Conservation (phyloP, 495 filamentous ascomycete genomes). For the Pseudoneurospora amorphoporcata region DNA sequence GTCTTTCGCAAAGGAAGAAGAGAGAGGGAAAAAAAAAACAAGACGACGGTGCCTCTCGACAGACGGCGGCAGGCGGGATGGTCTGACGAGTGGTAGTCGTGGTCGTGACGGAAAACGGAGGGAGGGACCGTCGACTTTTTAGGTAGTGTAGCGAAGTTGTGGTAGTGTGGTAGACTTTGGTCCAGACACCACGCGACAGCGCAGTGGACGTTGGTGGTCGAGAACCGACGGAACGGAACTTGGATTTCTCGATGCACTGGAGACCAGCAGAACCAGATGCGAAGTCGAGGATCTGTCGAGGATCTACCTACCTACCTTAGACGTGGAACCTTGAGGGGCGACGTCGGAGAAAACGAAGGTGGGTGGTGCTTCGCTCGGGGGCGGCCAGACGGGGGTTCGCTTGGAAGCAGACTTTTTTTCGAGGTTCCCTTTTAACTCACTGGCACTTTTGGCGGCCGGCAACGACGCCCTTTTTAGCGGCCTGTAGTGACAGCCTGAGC, state of each 20-base stretch:
- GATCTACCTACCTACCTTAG: not conserved
- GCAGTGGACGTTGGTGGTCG: not conserved
- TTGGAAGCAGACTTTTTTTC: not conserved
- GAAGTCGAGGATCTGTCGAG: not conserved
- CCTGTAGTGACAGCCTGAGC: not conserved
- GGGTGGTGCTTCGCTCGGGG: not conserved
- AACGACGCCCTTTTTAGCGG: not conserved
- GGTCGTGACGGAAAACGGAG: not conserved
- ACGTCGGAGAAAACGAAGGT: not conserved
- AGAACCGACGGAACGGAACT: not conserved
- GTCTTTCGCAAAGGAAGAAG: not conserved
- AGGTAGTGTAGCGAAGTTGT: not conserved
- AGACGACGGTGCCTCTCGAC: not conserved
- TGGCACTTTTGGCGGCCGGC: not conserved
- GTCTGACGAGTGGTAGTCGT: not conserved
- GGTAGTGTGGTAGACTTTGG: not conserved
- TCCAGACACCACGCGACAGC: not conserved
- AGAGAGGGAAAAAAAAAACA: not conserved
- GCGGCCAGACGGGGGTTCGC: not conserved
- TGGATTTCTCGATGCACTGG: not conserved
- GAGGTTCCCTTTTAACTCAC: not conserved
- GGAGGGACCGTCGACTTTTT: not conserved
- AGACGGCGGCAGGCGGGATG: not conserved
- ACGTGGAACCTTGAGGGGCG: not conserved
- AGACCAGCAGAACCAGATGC: not conserved